Evolutionary conservation across 768 basidiomycete genomes (phyloP), one percentile per base, ranked within the genome.

Genomic region (Sporobolomyces pararoseus): DNA sequence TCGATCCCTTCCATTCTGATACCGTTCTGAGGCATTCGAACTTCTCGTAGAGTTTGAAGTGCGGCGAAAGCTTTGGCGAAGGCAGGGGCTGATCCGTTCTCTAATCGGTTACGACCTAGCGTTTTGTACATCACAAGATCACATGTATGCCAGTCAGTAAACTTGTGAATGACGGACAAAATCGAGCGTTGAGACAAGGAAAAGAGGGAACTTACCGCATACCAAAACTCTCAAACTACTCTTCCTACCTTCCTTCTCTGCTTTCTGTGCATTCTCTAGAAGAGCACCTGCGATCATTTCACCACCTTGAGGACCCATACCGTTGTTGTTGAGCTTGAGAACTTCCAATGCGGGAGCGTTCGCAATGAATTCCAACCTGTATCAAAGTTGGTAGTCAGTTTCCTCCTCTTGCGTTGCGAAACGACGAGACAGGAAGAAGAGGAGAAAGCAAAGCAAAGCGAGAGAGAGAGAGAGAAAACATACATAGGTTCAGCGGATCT

Each of bases 11-110:
- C 88, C 87, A 90, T 90, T 72, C 92, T 84, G 75, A 99, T 97
- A 7, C 95, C 96, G 77, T 99, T 97, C 83, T 98, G 94, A n/a
- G 90, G 89, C 87, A 98, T 88, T 66, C 89, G 85, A 35, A 98
- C 88, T 73, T 96, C 91, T 61, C 82, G 82, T 37, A 99, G 84
- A 9, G 86, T 86, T 10, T 85, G 87, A 77, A 96, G 92, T 44
- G 86, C 89, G 1, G 86, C 86, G 77, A 95, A 95, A 6, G 95
- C 94, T 46, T 86, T 85, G 1, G 90, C 91, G 89, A 91, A 98
- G 9, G 84, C 84, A 0, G 81, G 70, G 12, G 95, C 90, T 4
- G 88, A 89, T 52, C 91, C 93, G 75, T 93, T 87, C 82, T 98
- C 92, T 44, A 98, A 83, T n/a, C 96, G 85, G 80, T 97, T 99